Conservation (phyloP, 1,284 basidiomycete genomes). For the Cryptococcus sp. region DNA sequence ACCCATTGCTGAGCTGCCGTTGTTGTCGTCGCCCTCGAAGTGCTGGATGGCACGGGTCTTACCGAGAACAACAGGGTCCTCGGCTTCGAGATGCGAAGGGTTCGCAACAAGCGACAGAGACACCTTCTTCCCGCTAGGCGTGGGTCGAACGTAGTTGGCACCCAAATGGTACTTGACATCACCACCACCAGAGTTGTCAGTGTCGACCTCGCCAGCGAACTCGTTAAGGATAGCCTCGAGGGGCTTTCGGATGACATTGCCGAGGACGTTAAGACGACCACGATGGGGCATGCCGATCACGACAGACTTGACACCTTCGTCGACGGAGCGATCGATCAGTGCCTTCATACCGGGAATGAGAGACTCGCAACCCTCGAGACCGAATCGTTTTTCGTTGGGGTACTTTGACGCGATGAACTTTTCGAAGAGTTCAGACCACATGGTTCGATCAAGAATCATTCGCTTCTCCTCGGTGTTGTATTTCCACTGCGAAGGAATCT, state of each 20-base stretch:
- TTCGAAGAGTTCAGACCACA: conserved; percentile 99
- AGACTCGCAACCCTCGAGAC: conserved; percentile 96
- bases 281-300: conserved; percentile 99
- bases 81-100: conserved; percentile 96
- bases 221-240: conserved; percentile 98
- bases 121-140: conserved; percentile 97
- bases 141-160: conserved; percentile 97
- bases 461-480: conserved; percentile 98
- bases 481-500: conserved; percentile 97
- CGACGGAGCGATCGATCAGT: conserved; percentile 96
- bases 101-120: conserved; percentile 97
- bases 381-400: conserved; percentile 99
- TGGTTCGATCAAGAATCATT: conserved; percentile 97
- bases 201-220: conserved; percentile 70
- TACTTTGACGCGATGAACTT: conserved; percentile 98
- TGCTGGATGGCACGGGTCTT: conserved; percentile 97
- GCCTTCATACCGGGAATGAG: conserved; percentile 99
- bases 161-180: conserved; percentile 99
- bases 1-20: conserved; percentile 82
- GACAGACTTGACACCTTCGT: conserved; percentile 91
- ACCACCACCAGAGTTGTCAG: conserved; percentile 80
- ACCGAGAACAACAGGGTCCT: conserved; percentile 95
- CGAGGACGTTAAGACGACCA: conserved; percentile 95
- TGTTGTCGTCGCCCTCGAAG: conserved; percentile 81
- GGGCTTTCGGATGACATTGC: conserved; percentile 98